phyloP scores from a whole-genome alignment of 1,139 yeast genomes.

The Oligophagozyma castellii region DNA sequence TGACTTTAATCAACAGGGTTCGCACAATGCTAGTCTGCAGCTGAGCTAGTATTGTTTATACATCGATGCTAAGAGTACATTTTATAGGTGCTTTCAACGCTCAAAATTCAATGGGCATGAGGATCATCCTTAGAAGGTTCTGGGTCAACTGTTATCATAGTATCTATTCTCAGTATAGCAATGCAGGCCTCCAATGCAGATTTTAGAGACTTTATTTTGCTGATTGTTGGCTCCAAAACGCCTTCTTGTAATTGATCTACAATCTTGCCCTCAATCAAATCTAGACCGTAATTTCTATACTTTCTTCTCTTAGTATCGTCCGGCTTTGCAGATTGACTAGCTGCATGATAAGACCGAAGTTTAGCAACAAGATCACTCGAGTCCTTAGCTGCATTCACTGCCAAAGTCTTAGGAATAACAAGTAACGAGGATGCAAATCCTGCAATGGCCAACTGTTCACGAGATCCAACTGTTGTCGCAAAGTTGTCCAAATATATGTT shows the following conservation, averaged over 20 bases:
- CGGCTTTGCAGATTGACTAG: constrained; percentile 75
- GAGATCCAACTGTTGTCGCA: constrained; percentile 93
- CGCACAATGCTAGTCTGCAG: no score
- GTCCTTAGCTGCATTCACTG: constrained; percentile 96
- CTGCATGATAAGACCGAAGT: constrained; percentile 91
- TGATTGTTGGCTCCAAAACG: constrained; percentile 88
- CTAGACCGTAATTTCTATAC: constrained; percentile 86
- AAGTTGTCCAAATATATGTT: constrained; percentile 91
- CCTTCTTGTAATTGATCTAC: constrained; percentile 77
- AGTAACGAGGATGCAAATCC: constrained; percentile 88
- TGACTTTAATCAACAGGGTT: no score
- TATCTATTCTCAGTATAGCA: constrained; percentile 93
- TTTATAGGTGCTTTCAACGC: no score
- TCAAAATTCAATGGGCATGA: constrained; percentile 37
- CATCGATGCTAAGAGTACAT: no score
- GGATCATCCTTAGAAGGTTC: constrained; percentile 90
- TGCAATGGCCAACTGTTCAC: constrained; percentile 96
- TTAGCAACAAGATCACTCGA: constrained; percentile 90
- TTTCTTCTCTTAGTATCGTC: constrained; percentile 72
- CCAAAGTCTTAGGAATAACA: constrained; percentile 90
- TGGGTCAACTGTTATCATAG: constrained; percentile 95
- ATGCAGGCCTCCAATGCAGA: constrained; percentile 97
- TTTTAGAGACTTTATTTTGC: constrained; percentile 84
- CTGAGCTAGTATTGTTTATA: no score
- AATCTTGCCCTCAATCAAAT: constrained; percentile 79